Conservation (phyloP, 768 basidiomycete species). For the Boletales sp. region DNA sequence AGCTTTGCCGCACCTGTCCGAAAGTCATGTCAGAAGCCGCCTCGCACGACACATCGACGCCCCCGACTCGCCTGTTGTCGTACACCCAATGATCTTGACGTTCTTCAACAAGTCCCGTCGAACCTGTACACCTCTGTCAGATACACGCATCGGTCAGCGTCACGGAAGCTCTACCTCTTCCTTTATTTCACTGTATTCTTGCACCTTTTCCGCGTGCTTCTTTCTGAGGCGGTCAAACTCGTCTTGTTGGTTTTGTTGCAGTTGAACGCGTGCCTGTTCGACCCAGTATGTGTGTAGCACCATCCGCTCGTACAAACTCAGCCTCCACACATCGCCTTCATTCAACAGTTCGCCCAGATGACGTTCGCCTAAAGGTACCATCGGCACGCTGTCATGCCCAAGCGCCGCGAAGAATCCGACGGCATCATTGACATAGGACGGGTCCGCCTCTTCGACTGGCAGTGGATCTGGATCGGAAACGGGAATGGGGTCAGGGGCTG, state of each 20-base stretch:
- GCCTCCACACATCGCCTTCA: constrained; percentile 45
- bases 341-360: constrained; percentile 36
- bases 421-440: constrained; percentile 23
- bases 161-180: constrained; percentile 48
- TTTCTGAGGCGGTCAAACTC: constrained; percentile 44
- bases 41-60: neutral
- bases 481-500: neutral
- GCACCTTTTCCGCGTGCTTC: constrained; percentile 39
- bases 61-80: constrained; percentile 57
- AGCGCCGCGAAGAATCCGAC: constrained; percentile 36
- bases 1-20: constrained; percentile 64
- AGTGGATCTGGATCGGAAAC: neutral
- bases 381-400: constrained; percentile 35
- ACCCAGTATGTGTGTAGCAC: constrained; percentile 47
- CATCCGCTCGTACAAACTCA: constrained; percentile 49
- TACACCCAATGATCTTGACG: constrained; percentile 69
- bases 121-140: constrained; percentile 35
- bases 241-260: constrained; percentile 27
- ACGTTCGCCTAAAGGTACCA: constrained; percentile 36
- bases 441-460: neutral
- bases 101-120: constrained; percentile 51
- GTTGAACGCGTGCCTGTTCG: constrained; percentile 33
- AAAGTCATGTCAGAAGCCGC: neutral
- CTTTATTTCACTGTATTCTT: constrained; percentile 37
- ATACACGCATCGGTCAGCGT: neutral